A percentile compares a stretch with the other conserved stretches of the same genome.
phyloP scores from a whole-genome alignment of 2,329 filamentous ascomycete genomes.

The Thelonectria rubi region DNA sequence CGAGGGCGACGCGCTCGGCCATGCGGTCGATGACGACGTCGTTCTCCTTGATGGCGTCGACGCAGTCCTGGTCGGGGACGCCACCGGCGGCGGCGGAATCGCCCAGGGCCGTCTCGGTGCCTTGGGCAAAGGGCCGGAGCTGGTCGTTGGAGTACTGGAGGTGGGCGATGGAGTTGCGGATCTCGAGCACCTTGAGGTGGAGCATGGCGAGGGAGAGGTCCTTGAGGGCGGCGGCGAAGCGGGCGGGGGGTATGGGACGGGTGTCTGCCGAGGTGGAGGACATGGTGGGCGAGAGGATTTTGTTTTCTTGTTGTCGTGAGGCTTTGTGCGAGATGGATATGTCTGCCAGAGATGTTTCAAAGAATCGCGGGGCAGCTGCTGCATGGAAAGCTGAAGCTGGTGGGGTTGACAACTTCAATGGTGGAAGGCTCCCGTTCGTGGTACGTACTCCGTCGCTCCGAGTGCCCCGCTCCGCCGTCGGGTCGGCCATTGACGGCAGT shows the following conservation, averaged over 20 bases:
- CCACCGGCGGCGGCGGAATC: slow-evolving; percentile 20
- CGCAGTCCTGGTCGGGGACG: slow-evolving; percentile 71
- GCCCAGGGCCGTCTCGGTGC: slow-evolving; percentile 47
- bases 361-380: slow-evolving; percentile 27
- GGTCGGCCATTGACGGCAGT: slow-evolving; percentile 1
- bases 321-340: neutral
- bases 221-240: slow-evolving; percentile 73
- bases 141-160: slow-evolving; percentile 79
- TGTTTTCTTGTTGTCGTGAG: neutral
- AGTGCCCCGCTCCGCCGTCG: neutral
- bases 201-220: slow-evolving; percentile 73
- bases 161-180: slow-evolving; percentile 78
- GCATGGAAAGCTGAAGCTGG: slow-evolving; percentile 13
- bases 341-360: neutral
- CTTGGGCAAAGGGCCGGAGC: slow-evolving; percentile 73
- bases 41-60: slow-evolving; percentile 79
- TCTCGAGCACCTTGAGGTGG: slow-evolving; percentile 78
- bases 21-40: slow-evolving; percentile 73
- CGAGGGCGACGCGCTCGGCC: slow-evolving; percentile 69
- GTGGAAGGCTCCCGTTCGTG: slow-evolving; percentile 32
- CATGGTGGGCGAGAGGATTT: slow-evolving; percentile 54
- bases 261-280: slow-evolving; percentile 70
- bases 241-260: slow-evolving; percentile 66
- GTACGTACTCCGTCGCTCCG: neutral
- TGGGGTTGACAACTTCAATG: too few relatives aligned